phyloP scores from a whole-genome alignment of 2,329 filamentous ascomycete species.

The Didymella glomerata region DNA sequence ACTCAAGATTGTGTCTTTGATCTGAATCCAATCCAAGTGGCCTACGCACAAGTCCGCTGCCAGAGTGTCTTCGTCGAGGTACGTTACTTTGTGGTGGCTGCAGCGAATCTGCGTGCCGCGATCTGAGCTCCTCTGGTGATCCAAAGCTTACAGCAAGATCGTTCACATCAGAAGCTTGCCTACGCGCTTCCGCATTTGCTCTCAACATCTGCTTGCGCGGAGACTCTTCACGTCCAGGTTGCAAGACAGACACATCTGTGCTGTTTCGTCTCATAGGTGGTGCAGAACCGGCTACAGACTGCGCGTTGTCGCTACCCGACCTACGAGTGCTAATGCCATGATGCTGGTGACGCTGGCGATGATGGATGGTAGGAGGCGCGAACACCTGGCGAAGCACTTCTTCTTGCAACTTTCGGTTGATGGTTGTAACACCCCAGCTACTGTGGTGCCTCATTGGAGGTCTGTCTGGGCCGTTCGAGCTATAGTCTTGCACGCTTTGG shows the following conservation, averaged over 20 bases:
- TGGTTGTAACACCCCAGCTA: slow-evolving; percentile 88
- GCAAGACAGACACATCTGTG: slow-evolving; percentile 46
- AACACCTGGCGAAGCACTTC: slow-evolving; percentile 95
- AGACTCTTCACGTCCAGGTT: slow-evolving; percentile 45
- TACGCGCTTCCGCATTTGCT: slow-evolving; percentile 53
- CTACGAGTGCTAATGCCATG: slow-evolving; percentile 66
- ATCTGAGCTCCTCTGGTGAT: slow-evolving; percentile 22
- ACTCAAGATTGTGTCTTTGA: slow-evolving; percentile 80
- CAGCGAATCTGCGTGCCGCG: slow-evolving; percentile 29
- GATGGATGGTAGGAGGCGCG: slow-evolving; percentile 81
- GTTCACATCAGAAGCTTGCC: slow-evolving; percentile 37
- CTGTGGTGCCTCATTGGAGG: slow-evolving; percentile 59
- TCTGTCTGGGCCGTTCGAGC: slow-evolving; percentile 38
- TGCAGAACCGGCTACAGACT: slow-evolving; percentile 44
- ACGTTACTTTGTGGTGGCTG: slow-evolving; percentile 40
- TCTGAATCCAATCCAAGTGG: slow-evolving; percentile 69
- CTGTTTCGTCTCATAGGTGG: slow-evolving; percentile 51
- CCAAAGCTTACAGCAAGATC: slow-evolving; percentile 23
- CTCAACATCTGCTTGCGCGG: slow-evolving; percentile 55
- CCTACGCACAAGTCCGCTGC: slow-evolving; percentile 81
- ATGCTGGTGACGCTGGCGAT: slow-evolving; percentile 75
- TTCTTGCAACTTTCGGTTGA: slow-evolving; percentile 87
- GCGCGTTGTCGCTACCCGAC: slow-evolving; percentile 37
- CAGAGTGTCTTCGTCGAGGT: slow-evolving; percentile 78
- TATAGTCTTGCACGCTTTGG: slow-evolving; percentile 44